Evolutionary conservation across 2,329 filamentous ascomycete genomes (phyloP).

Genomic region (Exophiala aquamarina): DNA sequence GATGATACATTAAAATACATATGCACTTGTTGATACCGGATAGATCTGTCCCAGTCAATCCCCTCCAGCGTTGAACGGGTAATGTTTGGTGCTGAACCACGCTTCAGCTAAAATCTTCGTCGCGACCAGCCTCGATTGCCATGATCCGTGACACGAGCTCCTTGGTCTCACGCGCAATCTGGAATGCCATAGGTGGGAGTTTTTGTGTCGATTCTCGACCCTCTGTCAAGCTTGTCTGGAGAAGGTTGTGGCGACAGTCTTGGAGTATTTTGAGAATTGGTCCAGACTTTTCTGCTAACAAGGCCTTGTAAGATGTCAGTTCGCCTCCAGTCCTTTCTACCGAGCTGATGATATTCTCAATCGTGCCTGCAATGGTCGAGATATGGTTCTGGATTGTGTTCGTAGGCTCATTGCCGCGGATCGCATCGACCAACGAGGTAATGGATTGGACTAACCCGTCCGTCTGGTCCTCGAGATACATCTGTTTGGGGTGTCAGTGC

Average conservation of each 20-base stretch:
- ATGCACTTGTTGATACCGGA: slow-evolving; percentile 1
- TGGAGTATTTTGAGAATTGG: slow-evolving; percentile 51
- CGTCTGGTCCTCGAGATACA: slow-evolving; percentile 81
- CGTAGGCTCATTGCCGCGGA: slow-evolving; percentile 65
- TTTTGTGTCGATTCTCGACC: slow-evolving; percentile 63
- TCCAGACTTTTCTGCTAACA: slow-evolving; percentile 45
- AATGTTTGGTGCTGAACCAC: not conserved
- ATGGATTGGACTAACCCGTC: slow-evolving; percentile 76
- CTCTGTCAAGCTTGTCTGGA: slow-evolving; percentile 59
- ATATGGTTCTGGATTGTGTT: slow-evolving; percentile 69
- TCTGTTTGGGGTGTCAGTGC: slow-evolving; percentile 42
- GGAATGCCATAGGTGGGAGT: slow-evolving; percentile 81
- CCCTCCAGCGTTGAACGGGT: not conserved
- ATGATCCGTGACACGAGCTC: slow-evolving; percentile 61
- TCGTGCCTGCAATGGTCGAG: slow-evolving; percentile 66
- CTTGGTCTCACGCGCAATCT: slow-evolving; percentile 79
- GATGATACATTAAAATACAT: slow-evolving; percentile 14
- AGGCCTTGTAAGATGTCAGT: slow-evolving; percentile 40
- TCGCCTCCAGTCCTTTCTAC: slow-evolving; percentile 58
- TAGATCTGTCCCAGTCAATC: not conserved
- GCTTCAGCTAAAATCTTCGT: slow-evolving; percentile 34
- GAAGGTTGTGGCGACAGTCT: slow-evolving; percentile 64
- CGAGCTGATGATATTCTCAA: slow-evolving; percentile 67
- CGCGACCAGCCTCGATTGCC: slow-evolving; percentile 32
- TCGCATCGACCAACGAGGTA: slow-evolving; percentile 73